These are phyloP conservation scores for Chiua virens DNA, from an alignment of 768 basidiomycete species.

Conservation along the genomic window DNA sequence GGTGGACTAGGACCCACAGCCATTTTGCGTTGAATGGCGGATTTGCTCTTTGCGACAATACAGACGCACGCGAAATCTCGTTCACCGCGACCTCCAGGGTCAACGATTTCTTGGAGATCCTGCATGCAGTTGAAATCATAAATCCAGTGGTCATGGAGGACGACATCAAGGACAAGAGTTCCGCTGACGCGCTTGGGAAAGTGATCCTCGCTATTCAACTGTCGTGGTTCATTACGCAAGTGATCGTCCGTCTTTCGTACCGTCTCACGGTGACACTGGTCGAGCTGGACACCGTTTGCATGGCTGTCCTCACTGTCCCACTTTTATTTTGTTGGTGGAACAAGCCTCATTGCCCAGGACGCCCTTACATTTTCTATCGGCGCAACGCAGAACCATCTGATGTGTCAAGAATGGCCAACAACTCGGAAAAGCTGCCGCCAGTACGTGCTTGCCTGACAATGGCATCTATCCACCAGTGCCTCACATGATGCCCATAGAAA, in stretches of 20 bases:
- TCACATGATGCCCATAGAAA: neutral
- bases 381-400: no score
- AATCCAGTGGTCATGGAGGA: neutral
- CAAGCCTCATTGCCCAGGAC: neutral
- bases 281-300: neutral
- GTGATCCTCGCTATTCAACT: neutral
- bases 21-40: neutral
- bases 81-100: no score
- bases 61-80: neutral
- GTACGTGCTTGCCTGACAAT: neutral
- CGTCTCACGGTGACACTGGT: neutral
- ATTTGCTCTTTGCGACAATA: neutral
- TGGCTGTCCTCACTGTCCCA: neutral
- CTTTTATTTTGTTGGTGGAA: neutral
- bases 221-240: neutral
- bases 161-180: neutral
- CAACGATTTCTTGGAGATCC: neutral
- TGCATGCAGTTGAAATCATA: neutral
- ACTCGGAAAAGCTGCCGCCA: neutral
- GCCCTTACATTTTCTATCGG: neutral
- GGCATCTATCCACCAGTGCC: neutral
- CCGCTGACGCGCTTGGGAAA: neutral
- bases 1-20: constrained; percentile 1
- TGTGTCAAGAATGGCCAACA: neutral
- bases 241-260: neutral